Evolutionary conservation across 208 protist genomes (phyloP).

Genomic region (Leptomonas seymouri): DNA sequence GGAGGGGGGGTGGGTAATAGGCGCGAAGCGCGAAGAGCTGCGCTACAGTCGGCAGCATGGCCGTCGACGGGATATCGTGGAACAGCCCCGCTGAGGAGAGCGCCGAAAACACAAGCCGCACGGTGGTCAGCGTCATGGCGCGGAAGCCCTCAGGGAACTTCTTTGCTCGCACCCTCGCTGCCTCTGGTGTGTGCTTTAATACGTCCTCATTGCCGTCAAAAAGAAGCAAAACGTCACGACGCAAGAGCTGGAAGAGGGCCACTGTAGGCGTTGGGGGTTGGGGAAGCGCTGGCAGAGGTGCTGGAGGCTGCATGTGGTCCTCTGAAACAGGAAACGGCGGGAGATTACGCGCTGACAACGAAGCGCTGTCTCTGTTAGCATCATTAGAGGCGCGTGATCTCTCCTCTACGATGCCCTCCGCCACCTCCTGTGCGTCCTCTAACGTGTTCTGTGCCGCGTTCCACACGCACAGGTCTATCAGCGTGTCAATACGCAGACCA

Average conservation of each 20-base stretch:
- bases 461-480: slow-evolving; percentile 30
- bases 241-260: slow-evolving; percentile 20
- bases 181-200: slow-evolving; percentile 27
- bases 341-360: neutral
- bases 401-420: neutral
- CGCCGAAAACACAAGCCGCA: slow-evolving; percentile 38
- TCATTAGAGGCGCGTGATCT: neutral
- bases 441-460: slow-evolving; percentile 32
- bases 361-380: neutral
- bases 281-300: slow-evolving; percentile 3
- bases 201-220: slow-evolving; percentile 37
- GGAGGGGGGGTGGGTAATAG: slow-evolving; percentile 30
- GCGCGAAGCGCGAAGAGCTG: slow-evolving; percentile 52
- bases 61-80: slow-evolving; percentile 17
- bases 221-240: slow-evolving; percentile 25
- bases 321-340: neutral
- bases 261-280: slow-evolving; percentile 8
- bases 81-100: slow-evolving; percentile 40
- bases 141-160: slow-evolving; percentile 38
- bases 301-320: too few species aligned
- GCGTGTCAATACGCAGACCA: slow-evolving; percentile 16
- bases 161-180: slow-evolving; percentile 24
- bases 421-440: slow-evolving; percentile 26
- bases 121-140: slow-evolving; percentile 32
- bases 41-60: slow-evolving; percentile 45